Evolutionary conservation across 2,329 filamentous ascomycete species (phyloP), one percentile per base, ranked within the genome.

Genomic region (Alternaria angustiovoidea): DNA sequence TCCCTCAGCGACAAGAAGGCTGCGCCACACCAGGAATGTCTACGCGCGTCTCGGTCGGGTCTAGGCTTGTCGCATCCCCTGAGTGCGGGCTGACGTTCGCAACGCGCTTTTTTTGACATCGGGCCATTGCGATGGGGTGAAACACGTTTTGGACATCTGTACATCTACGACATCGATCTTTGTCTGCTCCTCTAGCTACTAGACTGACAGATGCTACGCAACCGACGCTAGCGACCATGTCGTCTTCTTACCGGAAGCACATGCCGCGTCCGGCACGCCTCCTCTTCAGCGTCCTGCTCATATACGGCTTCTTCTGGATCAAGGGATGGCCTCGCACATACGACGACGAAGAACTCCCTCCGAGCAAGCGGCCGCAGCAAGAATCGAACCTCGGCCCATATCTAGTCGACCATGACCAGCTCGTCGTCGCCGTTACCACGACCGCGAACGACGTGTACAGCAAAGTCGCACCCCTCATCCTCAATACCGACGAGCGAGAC

Each of bases 381-480:
- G 63, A 61, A 4, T 64, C 56, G 22, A 58, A 64, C 5, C 51
- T 62, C 5, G 66, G 61, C 18, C 71, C 70, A 20, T 57, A 71
- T 54, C 54, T 32, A 28, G 67, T 74, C 53, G 42, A 62, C n/a
- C 49, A 59, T 39, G 69, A 75, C 46, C 62, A 75, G 34, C 64
- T 87, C 32, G 80, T 87, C 43, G 82, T 88, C 5, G 79, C 86
- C 18, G 78, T 88, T 65, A 83, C 83, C 59, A 88, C 86, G 3
- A 85, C 85, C 36, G 85, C 86, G 4, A 85, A 83, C 20, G 84
- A 88, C 69, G 81, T 84, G 22, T 79, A 80, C 62, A 80, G 84
- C 22, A 87, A 87, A 69, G 78, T 88, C 4, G 84, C 86, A 5
- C 76, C 76, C 2, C 46, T 67, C 22, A 60, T 76, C 34, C 63